Conservation (phyloP, 2,329 filamentous ascomycete species). For the Cercospora janseana region DNA sequence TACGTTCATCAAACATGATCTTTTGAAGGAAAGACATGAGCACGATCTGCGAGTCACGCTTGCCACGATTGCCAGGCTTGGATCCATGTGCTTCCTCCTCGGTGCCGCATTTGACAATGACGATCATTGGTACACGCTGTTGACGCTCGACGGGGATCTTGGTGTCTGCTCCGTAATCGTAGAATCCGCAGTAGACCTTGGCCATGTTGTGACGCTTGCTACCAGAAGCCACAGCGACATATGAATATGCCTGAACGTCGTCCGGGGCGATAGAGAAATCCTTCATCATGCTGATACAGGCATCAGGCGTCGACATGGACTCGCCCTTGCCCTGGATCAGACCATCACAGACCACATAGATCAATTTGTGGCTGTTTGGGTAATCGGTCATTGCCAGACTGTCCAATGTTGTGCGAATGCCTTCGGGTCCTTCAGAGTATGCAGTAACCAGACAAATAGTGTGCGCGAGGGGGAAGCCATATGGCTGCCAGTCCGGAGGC, state of each 20-base stretch:
- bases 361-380: conserved; percentile 97
- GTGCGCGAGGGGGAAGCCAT: conserved; percentile 91
- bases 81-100: conserved; percentile 75
- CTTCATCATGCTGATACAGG: conserved; percentile 89
- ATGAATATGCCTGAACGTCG: conserved; percentile 86
- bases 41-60: conserved; percentile 98
- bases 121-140: conserved; percentile 96
- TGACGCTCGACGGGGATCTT: conserved; percentile 80
- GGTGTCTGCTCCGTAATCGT: conserved; percentile 85
- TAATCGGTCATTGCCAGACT: conserved; percentile 98
- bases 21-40: conserved; percentile 99
- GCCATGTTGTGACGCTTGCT: conserved; percentile 99
- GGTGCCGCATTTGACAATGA: conserved; percentile 92
- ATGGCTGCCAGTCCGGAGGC: conserved; percentile 94
- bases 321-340: conserved; percentile 97
- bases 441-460: conserved; percentile 92
- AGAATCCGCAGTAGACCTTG: conserved; percentile 96
- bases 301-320: conserved; percentile 79
- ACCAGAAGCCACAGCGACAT: conserved; percentile 92
- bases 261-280: conserved; percentile 77
- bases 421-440: conserved; percentile 93
- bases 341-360: conserved; percentile 94
- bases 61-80: conserved; percentile 96
- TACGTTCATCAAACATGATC: conserved; percentile 99
- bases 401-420: conserved; percentile 88